These are phyloP conservation scores for Senecio squalidus DNA, from an alignment of 140 eudicot species.

Conservation along the genomic window DNA sequence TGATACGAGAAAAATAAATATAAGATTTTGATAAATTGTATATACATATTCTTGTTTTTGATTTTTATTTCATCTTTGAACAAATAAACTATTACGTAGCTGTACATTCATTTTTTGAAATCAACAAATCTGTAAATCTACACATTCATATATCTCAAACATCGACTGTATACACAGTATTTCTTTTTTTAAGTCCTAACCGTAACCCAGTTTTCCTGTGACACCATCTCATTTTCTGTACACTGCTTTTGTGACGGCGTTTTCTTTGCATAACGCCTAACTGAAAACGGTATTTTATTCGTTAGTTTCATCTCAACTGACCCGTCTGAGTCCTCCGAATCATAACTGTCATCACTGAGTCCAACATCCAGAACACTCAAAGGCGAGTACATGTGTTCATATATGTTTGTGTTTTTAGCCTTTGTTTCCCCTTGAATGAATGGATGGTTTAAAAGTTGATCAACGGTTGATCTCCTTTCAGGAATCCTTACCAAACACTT, in stretches of 20 bases:
- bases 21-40: background rate
- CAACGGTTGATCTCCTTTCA: constrained; percentile 38
- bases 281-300: constrained; percentile 35
- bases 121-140: constrained; percentile 20
- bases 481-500: constrained; percentile 58
- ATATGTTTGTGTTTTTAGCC: background rate
- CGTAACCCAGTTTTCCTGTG: constrained; percentile 37
- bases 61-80: constrained; percentile 7
- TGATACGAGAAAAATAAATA: background rate
- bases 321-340: constrained; percentile 25
- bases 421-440: constrained; percentile 31
- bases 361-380: constrained; percentile 50
- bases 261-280: constrained; percentile 22
- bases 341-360: constrained; percentile 15
- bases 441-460: constrained; percentile 49
- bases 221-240: constrained; percentile 20
- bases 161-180: constrained; percentile 6
- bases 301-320: constrained; percentile 14
- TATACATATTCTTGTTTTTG: background rate
- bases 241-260: constrained; percentile 12
- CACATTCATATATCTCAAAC: constrained; percentile 28
- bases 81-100: constrained; percentile 13
- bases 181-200: constrained; percentile 28
- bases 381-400: constrained; percentile 36
- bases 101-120: constrained; percentile 17